phyloP scores from a whole-genome alignment of 768 basidiomycete species.

The Macrocybe gigantea region DNA sequence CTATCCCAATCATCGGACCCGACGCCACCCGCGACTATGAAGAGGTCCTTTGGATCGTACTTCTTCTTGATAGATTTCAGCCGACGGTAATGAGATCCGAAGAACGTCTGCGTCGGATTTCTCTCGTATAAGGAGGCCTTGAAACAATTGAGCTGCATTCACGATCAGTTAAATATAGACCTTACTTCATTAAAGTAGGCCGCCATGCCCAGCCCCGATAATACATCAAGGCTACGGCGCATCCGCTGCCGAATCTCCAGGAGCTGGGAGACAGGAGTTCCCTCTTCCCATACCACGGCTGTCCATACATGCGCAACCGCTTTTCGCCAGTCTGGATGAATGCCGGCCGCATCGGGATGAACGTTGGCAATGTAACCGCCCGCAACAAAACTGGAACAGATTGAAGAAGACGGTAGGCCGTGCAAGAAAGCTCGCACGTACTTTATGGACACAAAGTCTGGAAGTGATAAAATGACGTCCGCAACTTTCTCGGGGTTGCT shows the following conservation, averaged over 20 bases:
- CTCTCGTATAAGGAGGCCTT: slow-evolving; percentile 38
- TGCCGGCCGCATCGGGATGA: slow-evolving; percentile 30
- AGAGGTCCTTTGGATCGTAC: slow-evolving; percentile 39
- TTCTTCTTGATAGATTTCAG: slow-evolving; percentile 35
- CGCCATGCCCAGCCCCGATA: slow-evolving; percentile 27
- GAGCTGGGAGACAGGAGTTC: slow-evolving; percentile 16
- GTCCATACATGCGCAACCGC: slow-evolving; percentile 25
- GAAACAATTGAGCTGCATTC: neutral
- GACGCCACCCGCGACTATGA: slow-evolving; percentile 42
- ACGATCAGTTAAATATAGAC: neutral
- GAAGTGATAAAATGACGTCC: slow-evolving; percentile 14
- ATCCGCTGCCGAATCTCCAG: slow-evolving; percentile 10
- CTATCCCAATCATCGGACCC: slow-evolving; percentile 46
- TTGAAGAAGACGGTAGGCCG: neutral
- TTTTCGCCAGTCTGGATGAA: slow-evolving; percentile 45
- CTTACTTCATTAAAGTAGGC: slow-evolving; percentile 46
- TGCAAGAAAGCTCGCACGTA: slow-evolving; percentile 6
- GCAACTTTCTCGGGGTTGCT: slow-evolving; percentile 19
- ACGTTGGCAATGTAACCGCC: slow-evolving; percentile 37
- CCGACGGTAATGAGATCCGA: slow-evolving; percentile 34
- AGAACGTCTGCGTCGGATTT: slow-evolving; percentile 36
- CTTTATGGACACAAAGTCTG: slow-evolving; percentile 15
- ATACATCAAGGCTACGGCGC: slow-evolving; percentile 12
- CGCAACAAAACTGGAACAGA: slow-evolving; percentile 26
- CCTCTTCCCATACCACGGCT: slow-evolving; percentile 21